phyloP scores from a whole-genome alignment of 805 yeast species.

The Millerozyma miso region DNA sequence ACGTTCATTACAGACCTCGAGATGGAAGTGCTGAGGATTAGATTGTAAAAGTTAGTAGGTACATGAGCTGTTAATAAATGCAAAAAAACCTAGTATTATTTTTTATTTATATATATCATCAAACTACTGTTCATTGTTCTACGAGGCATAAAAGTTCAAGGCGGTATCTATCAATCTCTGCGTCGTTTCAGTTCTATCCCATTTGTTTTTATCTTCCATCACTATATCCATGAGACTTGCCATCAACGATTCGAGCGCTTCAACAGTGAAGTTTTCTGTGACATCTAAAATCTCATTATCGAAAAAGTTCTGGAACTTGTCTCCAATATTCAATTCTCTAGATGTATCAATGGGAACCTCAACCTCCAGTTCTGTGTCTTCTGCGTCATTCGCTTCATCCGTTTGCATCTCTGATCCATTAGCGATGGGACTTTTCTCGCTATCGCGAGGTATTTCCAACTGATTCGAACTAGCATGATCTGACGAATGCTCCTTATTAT shows the following conservation, averaged over 20 bases:
- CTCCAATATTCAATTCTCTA: conserved; percentile 43
- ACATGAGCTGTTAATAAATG: not conserved
- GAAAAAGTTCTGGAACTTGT: conserved; percentile 20
- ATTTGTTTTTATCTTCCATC: conserved; percentile 59
- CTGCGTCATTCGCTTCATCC: conserved; percentile 7
- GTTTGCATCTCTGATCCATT: not conserved
- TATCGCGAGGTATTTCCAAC: conserved; percentile 1
- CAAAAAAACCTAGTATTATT: not conserved
- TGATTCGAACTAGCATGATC: not conserved
- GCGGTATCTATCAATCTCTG: conserved; percentile 19
- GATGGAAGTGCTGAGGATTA: conserved; percentile 81
- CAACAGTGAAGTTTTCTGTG: conserved; percentile 34
- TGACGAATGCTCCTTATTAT: not conserved
- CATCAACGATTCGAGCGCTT: conserved; percentile 41
- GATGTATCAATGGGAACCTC: conserved; percentile 43
- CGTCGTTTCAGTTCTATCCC: conserved; percentile 42
- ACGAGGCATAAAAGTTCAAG: not conserved
- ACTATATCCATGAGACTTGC: conserved; percentile 66
- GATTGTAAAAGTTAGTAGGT: not conserved
- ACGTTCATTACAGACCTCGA: conserved; percentile 86
- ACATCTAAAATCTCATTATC: conserved; percentile 19
- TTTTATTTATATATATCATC: not conserved
- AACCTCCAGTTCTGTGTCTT: conserved; percentile 35
- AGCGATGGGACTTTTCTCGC: conserved; percentile 1
- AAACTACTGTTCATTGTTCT: not conserved